Conservation (phyloP, 495 filamentous ascomycete genomes). For the Xylaria palmicola region DNA sequence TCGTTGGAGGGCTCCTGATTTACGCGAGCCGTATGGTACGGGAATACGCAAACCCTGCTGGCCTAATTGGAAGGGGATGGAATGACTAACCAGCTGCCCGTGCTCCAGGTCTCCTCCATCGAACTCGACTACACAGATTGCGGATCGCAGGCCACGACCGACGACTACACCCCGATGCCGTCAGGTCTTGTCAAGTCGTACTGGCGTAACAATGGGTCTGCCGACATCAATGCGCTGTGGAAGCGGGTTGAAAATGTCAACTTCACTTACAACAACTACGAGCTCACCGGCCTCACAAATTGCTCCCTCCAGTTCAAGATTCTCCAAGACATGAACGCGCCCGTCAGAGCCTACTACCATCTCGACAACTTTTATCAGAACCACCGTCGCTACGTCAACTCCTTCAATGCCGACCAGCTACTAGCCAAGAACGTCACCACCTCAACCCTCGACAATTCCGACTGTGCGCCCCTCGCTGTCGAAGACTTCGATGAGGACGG, state of each 20-base stretch:
- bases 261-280: conserved; percentile 20
- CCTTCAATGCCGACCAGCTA: conserved; percentile 79
- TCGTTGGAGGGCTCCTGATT: conserved; percentile 79
- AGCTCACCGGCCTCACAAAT: conserved; percentile 24
- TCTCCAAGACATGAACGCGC: conserved; percentile 71
- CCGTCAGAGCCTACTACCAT: conserved; percentile 88
- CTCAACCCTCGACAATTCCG: conserved; percentile 58
- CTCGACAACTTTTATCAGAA: conserved; percentile 99
- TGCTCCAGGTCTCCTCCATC: conserved; percentile 78
- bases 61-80: not conserved
- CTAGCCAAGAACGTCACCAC: conserved; percentile 65
- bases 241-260: conserved; percentile 24
- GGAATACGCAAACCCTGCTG: not conserved
- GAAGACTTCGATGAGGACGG: conserved; percentile 39
- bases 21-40: conserved; percentile 76
- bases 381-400: conserved; percentile 92
- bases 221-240: conserved; percentile 28
- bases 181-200: conserved; percentile 62
- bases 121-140: conserved; percentile 88
- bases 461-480: conserved; percentile 72
- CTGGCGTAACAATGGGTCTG: conserved; percentile 43
- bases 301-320: conserved; percentile 78
- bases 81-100: conserved; percentile 8
- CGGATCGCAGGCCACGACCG: conserved; percentile 44
- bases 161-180: conserved; percentile 46